phyloP scores from a whole-genome alignment of 1,139 yeast genomes.

The Waltiozyma sp. region DNA sequence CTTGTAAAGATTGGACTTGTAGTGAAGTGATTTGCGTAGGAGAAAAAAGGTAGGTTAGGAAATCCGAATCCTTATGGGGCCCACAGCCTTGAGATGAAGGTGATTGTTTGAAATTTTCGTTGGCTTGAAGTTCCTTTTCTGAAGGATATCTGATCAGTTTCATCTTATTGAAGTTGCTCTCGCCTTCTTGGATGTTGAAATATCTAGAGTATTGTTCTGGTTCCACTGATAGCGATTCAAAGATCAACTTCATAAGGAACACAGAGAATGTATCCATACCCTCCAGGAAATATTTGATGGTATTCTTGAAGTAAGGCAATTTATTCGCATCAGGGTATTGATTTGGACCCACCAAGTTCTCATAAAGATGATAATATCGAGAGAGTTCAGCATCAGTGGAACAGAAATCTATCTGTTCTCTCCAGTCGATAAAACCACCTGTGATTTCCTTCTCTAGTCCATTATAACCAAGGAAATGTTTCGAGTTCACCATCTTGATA shows the following conservation, averaged over 20 bases:
- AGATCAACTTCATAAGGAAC: conserved; percentile 23
- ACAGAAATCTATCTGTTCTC: conserved; percentile 48
- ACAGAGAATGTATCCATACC: conserved; percentile 30
- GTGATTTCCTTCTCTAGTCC: conserved; percentile 32
- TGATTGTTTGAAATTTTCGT: not conserved
- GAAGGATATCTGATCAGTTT: conserved; percentile 35
- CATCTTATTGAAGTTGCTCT: conserved; percentile 30
- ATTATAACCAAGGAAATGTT: conserved; percentile 52
- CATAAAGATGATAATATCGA: conserved; percentile 29
- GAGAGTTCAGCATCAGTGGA: conserved; percentile 34
- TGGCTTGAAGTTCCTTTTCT: not conserved
- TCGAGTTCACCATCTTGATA: conserved; percentile 44
- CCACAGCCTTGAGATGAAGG: conserved; percentile 42
- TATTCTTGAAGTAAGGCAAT: conserved; percentile 37
- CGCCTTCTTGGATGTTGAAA: conserved; percentile 26
- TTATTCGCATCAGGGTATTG: conserved; percentile 37
- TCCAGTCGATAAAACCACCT: conserved; percentile 40
- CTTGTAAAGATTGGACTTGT: conserved; percentile 47
- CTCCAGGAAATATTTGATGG: conserved; percentile 30
- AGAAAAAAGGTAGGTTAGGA: conserved; percentile 40
- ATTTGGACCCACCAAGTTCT: conserved; percentile 48
- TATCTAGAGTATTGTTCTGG: conserved; percentile 25
- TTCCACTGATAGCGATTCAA: conserved; percentile 18
- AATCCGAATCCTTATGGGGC: conserved; percentile 52
- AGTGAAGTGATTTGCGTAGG: conserved; percentile 35